Conservation (phyloP, 2,329 filamentous ascomycete species). For the Colletotrichum liaoningense region DNA sequence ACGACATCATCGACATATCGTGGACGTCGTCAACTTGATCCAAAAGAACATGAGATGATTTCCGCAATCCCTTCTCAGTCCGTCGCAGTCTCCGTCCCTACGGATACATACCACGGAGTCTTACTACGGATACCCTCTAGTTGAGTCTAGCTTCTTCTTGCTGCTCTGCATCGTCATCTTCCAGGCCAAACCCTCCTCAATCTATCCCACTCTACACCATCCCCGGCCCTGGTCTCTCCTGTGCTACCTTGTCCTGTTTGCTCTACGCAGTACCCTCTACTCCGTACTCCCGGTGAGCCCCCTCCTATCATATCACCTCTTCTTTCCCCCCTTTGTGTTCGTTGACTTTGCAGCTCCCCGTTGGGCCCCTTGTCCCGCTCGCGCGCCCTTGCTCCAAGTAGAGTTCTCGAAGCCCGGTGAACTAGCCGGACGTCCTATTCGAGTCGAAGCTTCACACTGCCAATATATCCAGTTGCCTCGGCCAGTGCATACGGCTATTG, state of each 20-base stretch:
- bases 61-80: not conserved
- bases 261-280: not conserved
- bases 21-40: not conserved
- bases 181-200: not conserved
- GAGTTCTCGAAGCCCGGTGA: constrained; percentile 9
- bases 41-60: not conserved
- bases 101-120: no score
- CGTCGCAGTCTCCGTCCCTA: no score
- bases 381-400: constrained; percentile 22
- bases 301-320: not conserved
- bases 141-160: not conserved
- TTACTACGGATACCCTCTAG: not conserved
- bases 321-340: constrained; percentile 23
- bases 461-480: constrained; percentile 7
- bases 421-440: not conserved
- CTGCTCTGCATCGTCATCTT: not conserved
- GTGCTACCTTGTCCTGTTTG: constrained; percentile 4
- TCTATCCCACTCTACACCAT: not conserved
- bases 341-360: not conserved
- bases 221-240: not conserved
- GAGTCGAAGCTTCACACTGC: constrained; percentile 1
- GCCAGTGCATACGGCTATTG: not conserved
- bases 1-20: not conserved
- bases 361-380: constrained; percentile 2
- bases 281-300: not conserved